phyloP scores from a whole-genome alignment of 2,329 filamentous ascomycete species.

The Trichoderma gracile region DNA sequence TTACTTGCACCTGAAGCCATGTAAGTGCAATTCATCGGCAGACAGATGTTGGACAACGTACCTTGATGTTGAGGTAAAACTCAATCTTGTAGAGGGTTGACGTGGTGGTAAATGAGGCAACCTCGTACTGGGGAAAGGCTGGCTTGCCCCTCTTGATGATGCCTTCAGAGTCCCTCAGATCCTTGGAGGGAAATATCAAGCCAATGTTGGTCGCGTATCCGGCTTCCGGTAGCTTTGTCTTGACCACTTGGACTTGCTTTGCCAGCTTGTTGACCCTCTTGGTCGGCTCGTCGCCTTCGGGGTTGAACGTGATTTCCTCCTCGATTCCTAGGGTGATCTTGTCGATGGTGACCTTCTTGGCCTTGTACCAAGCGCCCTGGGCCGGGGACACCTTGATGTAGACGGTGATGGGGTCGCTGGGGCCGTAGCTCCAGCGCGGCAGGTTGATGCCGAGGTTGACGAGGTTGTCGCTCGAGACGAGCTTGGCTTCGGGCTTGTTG shows the following conservation, averaged over 20 bases:
- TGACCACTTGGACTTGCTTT: constrained; percentile 78
- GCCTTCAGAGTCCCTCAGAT: constrained; percentile 82
- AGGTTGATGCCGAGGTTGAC: constrained; percentile 90
- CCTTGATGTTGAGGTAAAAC: constrained; percentile 93
- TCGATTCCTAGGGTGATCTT: constrained; percentile 93
- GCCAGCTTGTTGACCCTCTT: constrained; percentile 85
- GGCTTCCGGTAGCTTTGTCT: constrained; percentile 81
- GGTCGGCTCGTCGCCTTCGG: constrained; percentile 91
- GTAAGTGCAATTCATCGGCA: not conserved
- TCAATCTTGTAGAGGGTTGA: constrained; percentile 97
- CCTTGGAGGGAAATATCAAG: constrained; percentile 85
- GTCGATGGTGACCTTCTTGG: constrained; percentile 86
- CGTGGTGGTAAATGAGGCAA: constrained; percentile 89
- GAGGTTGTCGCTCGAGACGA: constrained; percentile 83
- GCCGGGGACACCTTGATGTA: constrained; percentile 95
- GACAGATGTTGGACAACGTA: constrained; percentile 48
- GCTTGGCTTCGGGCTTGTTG: constrained; percentile 87
- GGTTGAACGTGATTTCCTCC: constrained; percentile 98
- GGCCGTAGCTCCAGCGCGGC: constrained; percentile 94
- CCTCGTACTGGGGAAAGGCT: constrained; percentile 84
- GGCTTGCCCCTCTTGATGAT: constrained; percentile 82
- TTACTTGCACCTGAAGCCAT: constrained; percentile 72
- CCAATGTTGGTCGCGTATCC: constrained; percentile 93
- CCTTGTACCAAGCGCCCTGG: constrained; percentile 85
- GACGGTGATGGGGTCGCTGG: constrained; percentile 90